Evolutionary conservation across 2,329 filamentous ascomycete species (phyloP), one percentile per base, ranked within the genome.

Genomic region (Hypoxylon sp.): DNA sequence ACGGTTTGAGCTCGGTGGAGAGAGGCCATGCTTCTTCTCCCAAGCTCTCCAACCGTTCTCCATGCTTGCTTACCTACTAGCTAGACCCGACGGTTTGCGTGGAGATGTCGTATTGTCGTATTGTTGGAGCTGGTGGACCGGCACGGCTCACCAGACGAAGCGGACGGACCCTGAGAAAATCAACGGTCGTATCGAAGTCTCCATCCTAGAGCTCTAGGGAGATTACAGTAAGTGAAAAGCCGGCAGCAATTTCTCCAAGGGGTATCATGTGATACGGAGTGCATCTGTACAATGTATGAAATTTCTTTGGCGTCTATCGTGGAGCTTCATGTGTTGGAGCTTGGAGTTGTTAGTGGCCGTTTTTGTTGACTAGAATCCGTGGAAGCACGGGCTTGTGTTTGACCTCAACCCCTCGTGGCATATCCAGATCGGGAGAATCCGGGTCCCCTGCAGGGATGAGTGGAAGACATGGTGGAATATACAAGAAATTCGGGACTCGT

Each of bases 351-450:
- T 11, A n/a, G n/a, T 23, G 15, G 25, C 20, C 20, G 26, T 11
- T 25, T 34, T 21, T 38, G 20, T 29, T 23, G 45, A 32, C 8
- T 23, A 31, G 25, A 23, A 8, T 26, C 13, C 25, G 17, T 16
- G 9, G 19, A 36, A 25, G 27, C 34, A 32, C 32, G 30, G 23
- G 41, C 40, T n/a, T n/a, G n/a, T 35, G 35, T 36, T 26, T 30
- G 25, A 37, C n/a, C n/a, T n/a, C n/a, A n/a, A n/a, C n/a, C n/a
- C 55, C 51, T 56, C 55, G 52, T 55, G 51, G 51, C 37, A 56
- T 54, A n/a, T 52, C 51, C 31, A 53, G 56, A 59, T 57, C 56
- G 56, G 56, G 51, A 59, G 56, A 59, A 59, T 51, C 53, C 56
- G 56, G 56, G 52, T 49, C 31, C 19, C 23, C 41, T 50, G 25